A percentile compares a stretch with the other conserved stretches of the same genome.
These are phyloP conservation scores for Colletotrichum viniferum DNA, from an alignment of 2,329 filamentous ascomycete genomes.

Conservation along the genomic window DNA sequence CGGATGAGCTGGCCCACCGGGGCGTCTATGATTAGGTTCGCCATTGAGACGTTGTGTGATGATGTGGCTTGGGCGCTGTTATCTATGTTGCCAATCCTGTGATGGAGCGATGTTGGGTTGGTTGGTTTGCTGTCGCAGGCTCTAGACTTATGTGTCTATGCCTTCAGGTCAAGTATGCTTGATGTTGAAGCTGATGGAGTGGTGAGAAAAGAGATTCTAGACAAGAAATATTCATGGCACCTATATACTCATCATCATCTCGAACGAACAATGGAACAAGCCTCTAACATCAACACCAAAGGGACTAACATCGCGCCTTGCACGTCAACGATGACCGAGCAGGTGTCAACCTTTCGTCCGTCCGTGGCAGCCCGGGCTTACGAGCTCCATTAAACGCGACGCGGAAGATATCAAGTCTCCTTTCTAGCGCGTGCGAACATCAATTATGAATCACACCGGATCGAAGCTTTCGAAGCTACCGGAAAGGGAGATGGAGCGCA, in stretches of 20 bases:
- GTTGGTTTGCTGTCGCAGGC: not conserved
- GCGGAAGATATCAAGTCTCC: not conserved
- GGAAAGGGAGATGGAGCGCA: not conserved
- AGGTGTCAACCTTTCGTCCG: not conserved
- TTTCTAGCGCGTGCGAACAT: not conserved
- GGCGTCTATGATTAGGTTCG: conserved; percentile 53
- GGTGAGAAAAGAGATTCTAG: not conserved
- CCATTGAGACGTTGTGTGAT: not conserved
- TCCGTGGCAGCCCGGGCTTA: not conserved
- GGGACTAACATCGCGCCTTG: not conserved
- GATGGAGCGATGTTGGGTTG: not conserved
- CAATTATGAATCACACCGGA: conserved; percentile 9
- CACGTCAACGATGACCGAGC: conserved; percentile 14
- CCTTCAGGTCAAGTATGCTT: not conserved
- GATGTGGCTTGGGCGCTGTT: not conserved
- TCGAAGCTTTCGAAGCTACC: not conserved
- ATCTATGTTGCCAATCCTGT: not conserved
- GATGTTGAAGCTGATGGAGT: not conserved
- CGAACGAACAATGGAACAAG: not conserved
- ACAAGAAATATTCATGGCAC: not conserved
- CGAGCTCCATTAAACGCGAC: not conserved
- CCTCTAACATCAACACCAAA: not conserved
- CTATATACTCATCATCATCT: not conserved
- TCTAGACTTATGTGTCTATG: not conserved
- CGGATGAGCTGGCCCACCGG: conserved; percentile 64